phyloP scores from a whole-genome alignment of 345 rosid species.

The Eucalyptus pauciflora region DNA sequence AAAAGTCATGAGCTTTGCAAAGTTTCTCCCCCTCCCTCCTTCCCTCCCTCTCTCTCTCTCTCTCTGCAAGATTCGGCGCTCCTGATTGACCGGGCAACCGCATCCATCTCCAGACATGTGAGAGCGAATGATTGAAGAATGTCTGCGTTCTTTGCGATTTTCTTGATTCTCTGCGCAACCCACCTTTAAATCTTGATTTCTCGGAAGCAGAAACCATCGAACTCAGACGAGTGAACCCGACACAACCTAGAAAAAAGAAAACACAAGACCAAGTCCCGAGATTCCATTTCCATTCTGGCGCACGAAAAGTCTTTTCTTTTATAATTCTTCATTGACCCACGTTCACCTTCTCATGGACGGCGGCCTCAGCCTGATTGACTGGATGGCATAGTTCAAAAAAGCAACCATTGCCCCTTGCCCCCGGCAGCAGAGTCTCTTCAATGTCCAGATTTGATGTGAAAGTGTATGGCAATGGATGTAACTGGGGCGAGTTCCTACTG shows the following conservation, averaged over 20 bases:
- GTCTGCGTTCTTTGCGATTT: background rate
- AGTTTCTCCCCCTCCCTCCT: background rate
- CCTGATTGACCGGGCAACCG: background rate
- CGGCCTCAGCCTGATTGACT: background rate
- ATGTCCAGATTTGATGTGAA: background rate
- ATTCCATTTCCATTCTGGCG: background rate
- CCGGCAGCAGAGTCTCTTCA: background rate
- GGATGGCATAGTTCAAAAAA: background rate
- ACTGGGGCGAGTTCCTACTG: background rate
- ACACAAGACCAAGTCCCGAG: background rate
- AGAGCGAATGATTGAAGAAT: background rate
- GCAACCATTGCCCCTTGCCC: background rate
- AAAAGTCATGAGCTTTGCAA: background rate
- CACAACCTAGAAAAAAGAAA: background rate
- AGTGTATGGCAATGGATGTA: background rate
- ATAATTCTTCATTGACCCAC: background rate
- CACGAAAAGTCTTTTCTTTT: background rate
- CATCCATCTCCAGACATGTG: background rate
- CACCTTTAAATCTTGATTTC: background rate
- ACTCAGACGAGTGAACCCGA: background rate
- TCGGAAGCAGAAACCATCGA: background rate
- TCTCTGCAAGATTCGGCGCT: background rate
- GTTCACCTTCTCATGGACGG: background rate
- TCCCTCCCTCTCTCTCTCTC: background rate
- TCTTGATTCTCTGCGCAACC: background rate